Base-by-base conservation (phyloP, 352 stramenopile species). In the Globisporangium cylindrosporum region DNA sequence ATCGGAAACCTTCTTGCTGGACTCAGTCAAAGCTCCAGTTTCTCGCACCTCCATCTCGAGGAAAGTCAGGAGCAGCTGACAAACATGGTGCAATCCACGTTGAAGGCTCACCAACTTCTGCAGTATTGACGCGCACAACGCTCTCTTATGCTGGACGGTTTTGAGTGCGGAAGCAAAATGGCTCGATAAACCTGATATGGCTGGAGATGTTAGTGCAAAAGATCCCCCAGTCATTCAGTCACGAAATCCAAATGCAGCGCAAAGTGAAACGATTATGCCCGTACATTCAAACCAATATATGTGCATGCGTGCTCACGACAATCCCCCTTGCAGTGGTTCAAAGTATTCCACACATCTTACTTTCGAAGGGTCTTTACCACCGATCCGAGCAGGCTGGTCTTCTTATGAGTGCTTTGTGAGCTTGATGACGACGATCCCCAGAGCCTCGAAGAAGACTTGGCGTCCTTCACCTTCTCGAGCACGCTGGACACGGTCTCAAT, bases 391-490 rank as follows among this genome's bases (percentile, higher is more conserved):
- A 92, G n/a, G 22, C 46, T 72, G 12, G 70, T 77, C 56, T 90
- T 90, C 56, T 80, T 82, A 6, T 73, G 59, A n/a, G 78, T 69
- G 8, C 51, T 57, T 51, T 62, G 62, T 6, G 75, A 53, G 10
- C 55, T 70, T 9, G 71, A 70, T 4, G 68, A 77, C 27, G 79
- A 84, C 0, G 79, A 84, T 0, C 79, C 81, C 83, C 80, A 89
- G 0, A 78, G 77, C 54, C 79, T 81, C 8, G 79, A 88, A 3
- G 73, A 73, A 49, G 41, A 49, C 49, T 92, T 92, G 14, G 67
- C 55, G 56, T 89, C 84, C 57, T 92, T 92, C 71, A 91, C 77
- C 64, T 94, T 94, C n/a, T 82, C 82, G 5, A 84, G 73, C 32
- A 94, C 79, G 1, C 73, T 76, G 0, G 80, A 74, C n/a, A 94